Evolutionary conservation across 306 rosid genomes (phyloP).

Genomic region (Lathyrus aphaca): DNA sequence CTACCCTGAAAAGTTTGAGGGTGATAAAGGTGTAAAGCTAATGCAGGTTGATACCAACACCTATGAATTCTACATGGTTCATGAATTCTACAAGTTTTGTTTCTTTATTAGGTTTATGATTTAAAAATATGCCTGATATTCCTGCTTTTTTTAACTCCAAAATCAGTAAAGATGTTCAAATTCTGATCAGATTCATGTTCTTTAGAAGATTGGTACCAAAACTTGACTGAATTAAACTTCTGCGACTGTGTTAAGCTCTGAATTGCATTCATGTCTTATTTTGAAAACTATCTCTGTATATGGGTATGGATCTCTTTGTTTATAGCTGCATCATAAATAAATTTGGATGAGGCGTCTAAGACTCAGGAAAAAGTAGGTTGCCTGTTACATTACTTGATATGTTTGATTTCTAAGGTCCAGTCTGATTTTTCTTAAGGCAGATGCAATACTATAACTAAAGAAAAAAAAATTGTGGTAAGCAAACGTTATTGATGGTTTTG

Average conservation of each 20-base stretch:
- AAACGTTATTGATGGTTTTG: constrained; percentile 29
- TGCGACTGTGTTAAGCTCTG: not conserved
- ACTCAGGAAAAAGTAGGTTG: not conserved
- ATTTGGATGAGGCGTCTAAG: constrained; percentile 25
- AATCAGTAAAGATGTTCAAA: constrained; percentile 20
- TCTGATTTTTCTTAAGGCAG: constrained; percentile 28
- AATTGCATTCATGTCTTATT: constrained; percentile 11
- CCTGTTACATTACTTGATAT: not conserved
- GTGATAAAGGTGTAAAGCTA: constrained; percentile 83
- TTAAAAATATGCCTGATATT: constrained; percentile 16
- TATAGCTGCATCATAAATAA: constrained; percentile 20
- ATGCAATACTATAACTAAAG: not conserved
- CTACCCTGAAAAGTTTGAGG: constrained; percentile 92
- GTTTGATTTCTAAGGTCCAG: constrained; percentile 10
- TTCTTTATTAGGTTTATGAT: not conserved
- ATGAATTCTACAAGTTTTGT: constrained; percentile 2
- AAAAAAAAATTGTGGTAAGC: not conserved
- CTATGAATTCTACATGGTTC: constrained; percentile 22
- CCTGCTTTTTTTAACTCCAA: constrained; percentile 6
- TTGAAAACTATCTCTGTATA: constrained; percentile 9
- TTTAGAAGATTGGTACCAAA: constrained; percentile 20
- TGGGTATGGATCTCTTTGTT: constrained; percentile 11
- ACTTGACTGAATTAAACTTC: constrained; percentile 18
- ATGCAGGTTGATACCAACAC: constrained; percentile 72
- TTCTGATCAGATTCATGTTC: constrained; percentile 27